Base-by-base conservation (phyloP, 1,284 basidiomycete species). In the Ceratobasidium sp. region DNA sequence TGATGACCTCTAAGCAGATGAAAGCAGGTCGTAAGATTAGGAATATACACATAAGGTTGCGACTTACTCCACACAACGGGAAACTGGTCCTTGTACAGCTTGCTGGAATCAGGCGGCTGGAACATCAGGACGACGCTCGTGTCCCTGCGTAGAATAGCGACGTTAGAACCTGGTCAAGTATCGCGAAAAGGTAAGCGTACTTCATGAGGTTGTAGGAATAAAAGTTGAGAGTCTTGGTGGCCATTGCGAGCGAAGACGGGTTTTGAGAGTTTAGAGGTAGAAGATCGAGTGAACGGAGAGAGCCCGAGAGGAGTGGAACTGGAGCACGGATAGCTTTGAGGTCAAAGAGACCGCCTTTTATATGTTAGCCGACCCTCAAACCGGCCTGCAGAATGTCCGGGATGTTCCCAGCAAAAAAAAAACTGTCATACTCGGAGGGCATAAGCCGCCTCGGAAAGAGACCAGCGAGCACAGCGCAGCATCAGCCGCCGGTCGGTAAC, bases 21-120 rank as follows among this genome's bases (percentile, higher is more conserved):
- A 29, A 15, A 37, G 1, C 13, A 56, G 2, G 44, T 43, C 4
- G 17, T 51, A 22, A 51, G 49, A 51, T 7, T 9, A 1, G 22
- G 49, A n/a, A 22, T 22, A 11, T 51, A n/a, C 19, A 6, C 32
- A 13, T 13, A 15, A 15, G 4, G 8, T 7, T 22, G 52, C 8
- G 25, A 68, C 67, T 54, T 51, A 69, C 67, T 69, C 67, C 67
- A 69, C 7, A 69, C 67, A 9, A 69, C 52, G 17, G 67, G 67
- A 25, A 69, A 69, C n/a, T 69, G 67, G n/a, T 54, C 51, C 8
- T 51, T 49, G 67, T 57, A 69, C 3, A 69, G 32, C 15, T 54
- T 69, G 29, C 19, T 15, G 56, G 19, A 49, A 2, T 4, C 43
- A n/a, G 69, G 69, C 15, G 69, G 69, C 43, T 61, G 54, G 57